A percentile compares a stretch with the other conserved stretches of the same genome.
These are phyloP conservation scores for Aureobasidium sp. DNA, from an alignment of 2,329 filamentous ascomycete genomes.

Conservation along the genomic window DNA sequence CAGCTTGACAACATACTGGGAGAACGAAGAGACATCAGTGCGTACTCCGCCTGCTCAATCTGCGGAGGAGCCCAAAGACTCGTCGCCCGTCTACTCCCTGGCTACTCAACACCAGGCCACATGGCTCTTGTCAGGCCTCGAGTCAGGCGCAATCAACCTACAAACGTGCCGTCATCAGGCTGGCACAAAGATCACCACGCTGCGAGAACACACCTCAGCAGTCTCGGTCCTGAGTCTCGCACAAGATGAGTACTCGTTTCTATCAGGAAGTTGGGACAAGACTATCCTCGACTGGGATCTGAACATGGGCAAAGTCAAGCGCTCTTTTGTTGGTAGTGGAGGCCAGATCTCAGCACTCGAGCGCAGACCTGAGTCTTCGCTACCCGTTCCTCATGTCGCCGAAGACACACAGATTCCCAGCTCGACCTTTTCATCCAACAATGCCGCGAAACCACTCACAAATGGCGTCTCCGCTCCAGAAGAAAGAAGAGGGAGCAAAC, in stretches of 20 bases:
- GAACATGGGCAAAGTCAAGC: conserved; percentile 70
- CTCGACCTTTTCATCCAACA: conserved; percentile 72
- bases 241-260: conserved; percentile 75
- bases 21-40: conserved; percentile 73
- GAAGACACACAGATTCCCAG: conserved; percentile 48
- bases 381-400: conserved; percentile 69
- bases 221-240: conserved; percentile 80
- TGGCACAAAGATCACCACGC: conserved; percentile 75
- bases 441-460: conserved; percentile 48
- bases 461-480: conserved; percentile 31
- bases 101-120: conserved; percentile 84
- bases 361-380: conserved; percentile 66
- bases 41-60: conserved; percentile 27
- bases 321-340: conserved; percentile 69
- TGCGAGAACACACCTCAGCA: conserved; percentile 81
- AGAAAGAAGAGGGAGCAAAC: conserved; percentile 23
- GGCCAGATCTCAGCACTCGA: conserved; percentile 86
- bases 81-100: conserved; percentile 88
- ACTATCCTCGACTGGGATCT: conserved; percentile 91
- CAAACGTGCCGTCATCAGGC: conserved; percentile 93
- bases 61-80: conserved; percentile 44
- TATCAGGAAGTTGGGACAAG: conserved; percentile 97
- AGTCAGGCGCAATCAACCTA: conserved; percentile 86
- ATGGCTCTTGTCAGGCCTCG: conserved; percentile 85
- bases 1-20: conserved; percentile 94